A percentile compares a stretch with the other conserved stretches of the same genome.
These are phyloP conservation scores for Speleostelium caveatum DNA, from an alignment of 78 protist genomes.

Conservation along the genomic window DNA sequence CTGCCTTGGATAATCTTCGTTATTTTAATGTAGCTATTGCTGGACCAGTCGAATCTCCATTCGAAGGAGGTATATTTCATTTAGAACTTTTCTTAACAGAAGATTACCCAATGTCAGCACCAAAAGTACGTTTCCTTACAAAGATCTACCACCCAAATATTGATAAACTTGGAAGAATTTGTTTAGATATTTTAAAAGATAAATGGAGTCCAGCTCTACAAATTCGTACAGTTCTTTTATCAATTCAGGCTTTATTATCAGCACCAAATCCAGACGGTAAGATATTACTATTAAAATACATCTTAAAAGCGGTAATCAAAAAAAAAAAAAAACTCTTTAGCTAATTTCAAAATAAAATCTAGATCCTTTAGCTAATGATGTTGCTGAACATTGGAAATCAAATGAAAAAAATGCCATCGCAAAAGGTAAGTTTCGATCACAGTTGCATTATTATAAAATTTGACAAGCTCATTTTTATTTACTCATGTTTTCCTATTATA, in stretches of 20 bases:
- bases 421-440: constrained; percentile 66
- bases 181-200: constrained; percentile 98
- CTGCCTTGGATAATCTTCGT: constrained; percentile 91
- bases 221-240: constrained; percentile 96
- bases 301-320: background rate
- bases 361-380: constrained; percentile 86
- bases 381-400: constrained; percentile 84
- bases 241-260: constrained; percentile 91
- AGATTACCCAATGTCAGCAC: constrained; percentile 98
- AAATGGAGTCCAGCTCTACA: constrained; percentile 99
- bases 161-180: constrained; percentile 97
- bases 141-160: constrained; percentile 99
- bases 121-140: constrained; percentile 93
- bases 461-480: background rate
- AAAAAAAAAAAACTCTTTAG: background rate
- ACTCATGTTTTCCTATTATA: background rate
- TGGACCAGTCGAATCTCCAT: constrained; percentile 93
- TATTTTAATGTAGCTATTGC: constrained; percentile 93
- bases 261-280: constrained; percentile 87
- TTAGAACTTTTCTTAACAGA: constrained; percentile 96
- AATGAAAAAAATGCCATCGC: constrained; percentile 78
- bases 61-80: constrained; percentile 95
- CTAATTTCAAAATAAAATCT: background rate
- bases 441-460: background rate
- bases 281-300: background rate